Evolutionary conservation across 306 rosid genomes (phyloP), one percentile per base, ranked within the genome.

Genomic region (Rosa rugosa): DNA sequence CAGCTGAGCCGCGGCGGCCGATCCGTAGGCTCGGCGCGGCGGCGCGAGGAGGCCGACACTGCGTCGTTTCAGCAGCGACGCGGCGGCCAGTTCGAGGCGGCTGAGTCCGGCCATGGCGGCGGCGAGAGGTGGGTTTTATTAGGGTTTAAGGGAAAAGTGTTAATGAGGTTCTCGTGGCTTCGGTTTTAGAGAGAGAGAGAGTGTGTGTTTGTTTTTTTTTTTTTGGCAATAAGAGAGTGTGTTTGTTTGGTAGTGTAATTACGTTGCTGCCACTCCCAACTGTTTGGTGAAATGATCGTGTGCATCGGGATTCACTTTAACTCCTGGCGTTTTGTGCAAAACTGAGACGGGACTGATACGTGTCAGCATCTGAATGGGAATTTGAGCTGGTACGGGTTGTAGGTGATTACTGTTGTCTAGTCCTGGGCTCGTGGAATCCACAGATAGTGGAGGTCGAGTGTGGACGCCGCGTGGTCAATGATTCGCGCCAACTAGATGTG

Each of bases 1-100:
- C 5, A 86, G 75, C 79, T 80, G 82, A 65, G 92, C 91, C 46
- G 93, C 97, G 0, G 94, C 79, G 27, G 86, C 92, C n/a, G 94
- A 91, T 76, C 96, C 98, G 76, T 83, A 93, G 10, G 80, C 56
- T 8, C 93, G 87, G 49, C 65, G 31, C 0, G 67, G 6, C 54
- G 20, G 40, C 6, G 79, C 2, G 13, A 66, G 75, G 31, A 25
- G 38, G 4, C 65, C 44, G 41, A 77, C 5, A 20, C 72, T 2
- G 17, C 57, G 80, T 0, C 69, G 75, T 5, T 51, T n/a, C 0
- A 80, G 69, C 8, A 81, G 59, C 54, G 80, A 81, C 47, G 84
- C 79, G 4, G 84, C 80, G 4, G 81, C 72, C 49, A 45, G 31
- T 62, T 77, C 56, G 36, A 83, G 79, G 34, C 90, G 94, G 80